These are phyloP conservation scores for Thermochaetoides thermophila DNA, from an alignment of 495 filamentous ascomycete species.

Conservation along the genomic window DNA sequence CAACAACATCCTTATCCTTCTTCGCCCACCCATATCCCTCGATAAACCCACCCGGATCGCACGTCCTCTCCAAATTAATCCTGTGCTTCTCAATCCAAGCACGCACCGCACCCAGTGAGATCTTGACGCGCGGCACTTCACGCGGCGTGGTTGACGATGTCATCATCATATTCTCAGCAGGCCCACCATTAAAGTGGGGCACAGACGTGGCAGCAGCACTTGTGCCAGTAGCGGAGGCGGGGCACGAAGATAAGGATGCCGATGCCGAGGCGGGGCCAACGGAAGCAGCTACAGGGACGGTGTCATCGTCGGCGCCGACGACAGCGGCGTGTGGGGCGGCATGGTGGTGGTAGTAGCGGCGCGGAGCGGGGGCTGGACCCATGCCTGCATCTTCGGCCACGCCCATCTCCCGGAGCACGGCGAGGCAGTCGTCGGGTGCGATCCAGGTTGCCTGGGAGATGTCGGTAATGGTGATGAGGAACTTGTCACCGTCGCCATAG, in stretches of 20 bases:
- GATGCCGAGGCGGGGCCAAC: not conserved
- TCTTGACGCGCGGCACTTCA: conserved; percentile 27
- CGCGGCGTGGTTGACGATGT: not conserved
- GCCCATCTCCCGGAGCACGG: conserved; percentile 63
- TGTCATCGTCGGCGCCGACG: not conserved
- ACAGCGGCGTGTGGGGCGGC: not conserved
- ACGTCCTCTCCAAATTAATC: conserved; percentile 32
- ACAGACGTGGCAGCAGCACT: not conserved
- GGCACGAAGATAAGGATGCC: not conserved
- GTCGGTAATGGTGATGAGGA: conserved; percentile 23
- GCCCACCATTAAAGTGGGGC: not conserved
- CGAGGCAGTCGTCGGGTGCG: conserved; percentile 64
- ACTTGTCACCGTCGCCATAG: conserved; percentile 10
- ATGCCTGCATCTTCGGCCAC: conserved; percentile 46
- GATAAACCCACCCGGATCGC: conserved; percentile 44
- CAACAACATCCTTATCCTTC: conserved; percentile 5
- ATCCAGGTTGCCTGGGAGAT: conserved; percentile 56
- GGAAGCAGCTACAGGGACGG: not conserved
- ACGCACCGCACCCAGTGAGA: conserved; percentile 41
- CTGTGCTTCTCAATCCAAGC: conserved; percentile 35
- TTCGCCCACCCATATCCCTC: conserved; percentile 27
- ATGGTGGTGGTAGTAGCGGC: not conserved
- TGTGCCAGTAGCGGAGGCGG: not conserved
- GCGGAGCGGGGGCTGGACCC: conserved; percentile 22
- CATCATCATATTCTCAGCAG: not conserved